Conservation (phyloP, 768 basidiomycete genomes). For the Leccinum arenicola region DNA sequence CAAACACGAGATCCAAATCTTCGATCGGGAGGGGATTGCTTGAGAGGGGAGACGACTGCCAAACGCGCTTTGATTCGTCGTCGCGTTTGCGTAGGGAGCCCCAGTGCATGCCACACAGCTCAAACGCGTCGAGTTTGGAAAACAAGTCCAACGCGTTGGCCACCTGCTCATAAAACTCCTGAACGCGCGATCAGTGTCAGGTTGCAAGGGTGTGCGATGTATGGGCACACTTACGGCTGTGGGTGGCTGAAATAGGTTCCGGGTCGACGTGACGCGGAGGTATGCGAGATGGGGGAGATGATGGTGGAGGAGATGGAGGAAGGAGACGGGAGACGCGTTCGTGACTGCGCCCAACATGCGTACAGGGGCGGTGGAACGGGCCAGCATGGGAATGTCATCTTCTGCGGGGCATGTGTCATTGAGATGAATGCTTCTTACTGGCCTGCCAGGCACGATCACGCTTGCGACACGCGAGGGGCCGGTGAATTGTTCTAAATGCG, state of each 20-base stretch:
- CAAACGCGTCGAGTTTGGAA: constrained; percentile 61
- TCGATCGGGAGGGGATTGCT: constrained; percentile 28
- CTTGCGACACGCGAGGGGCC: constrained; percentile 58
- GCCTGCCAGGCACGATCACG: constrained; percentile 60
- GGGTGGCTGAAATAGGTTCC: constrained; percentile 47
- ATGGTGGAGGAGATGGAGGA: constrained; percentile 53
- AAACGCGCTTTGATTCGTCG: constrained; percentile 43
- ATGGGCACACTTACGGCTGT: constrained; percentile 37
- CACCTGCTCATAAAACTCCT: constrained; percentile 66
- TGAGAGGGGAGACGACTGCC: constrained; percentile 52
- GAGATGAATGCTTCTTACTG: constrained; percentile 61
- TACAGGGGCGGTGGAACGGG: constrained; percentile 48
- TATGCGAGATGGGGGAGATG: constrained; percentile 61
- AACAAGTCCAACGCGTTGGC: constrained; percentile 56
- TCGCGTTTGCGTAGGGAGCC: constrained; percentile 48
- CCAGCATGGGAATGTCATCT: constrained; percentile 51
- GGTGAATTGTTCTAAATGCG: constrained; percentile 52
- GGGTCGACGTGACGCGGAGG: constrained; percentile 62
- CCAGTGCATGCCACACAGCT: constrained; percentile 78
- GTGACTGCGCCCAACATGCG: constrained; percentile 59
- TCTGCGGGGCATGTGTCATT: constrained; percentile 58
- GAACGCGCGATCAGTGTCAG: constrained; percentile 8
- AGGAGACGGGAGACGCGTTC: constrained; percentile 51
- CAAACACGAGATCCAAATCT: constrained; percentile 30
- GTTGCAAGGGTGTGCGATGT: neutral